Evolutionary conservation across 2,329 filamentous ascomycete species (phyloP).

Genomic region (Beauveria brongniartii): DNA sequence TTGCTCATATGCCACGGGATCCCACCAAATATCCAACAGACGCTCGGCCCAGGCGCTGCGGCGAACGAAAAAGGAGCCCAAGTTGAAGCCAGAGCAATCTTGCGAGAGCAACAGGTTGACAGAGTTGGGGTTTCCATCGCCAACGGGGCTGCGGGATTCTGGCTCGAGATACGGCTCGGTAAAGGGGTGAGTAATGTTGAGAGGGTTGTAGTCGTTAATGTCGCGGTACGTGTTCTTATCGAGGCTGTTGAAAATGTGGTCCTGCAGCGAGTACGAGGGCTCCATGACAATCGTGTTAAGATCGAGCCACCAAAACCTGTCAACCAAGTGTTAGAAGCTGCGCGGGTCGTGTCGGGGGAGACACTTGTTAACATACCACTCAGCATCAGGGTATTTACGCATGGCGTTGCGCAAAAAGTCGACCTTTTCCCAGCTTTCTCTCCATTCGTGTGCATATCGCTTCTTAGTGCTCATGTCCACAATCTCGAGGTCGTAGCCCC

Average conservation of each 20-base stretch:
- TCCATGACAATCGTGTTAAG: constrained; percentile 99
- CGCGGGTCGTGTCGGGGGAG: background rate
- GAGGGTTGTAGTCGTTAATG: constrained; percentile 91
- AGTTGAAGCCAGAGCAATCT: constrained; percentile 92
- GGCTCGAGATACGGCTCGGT: constrained; percentile 68
- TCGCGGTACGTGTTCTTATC: constrained; percentile 75
- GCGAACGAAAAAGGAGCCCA: constrained; percentile 88
- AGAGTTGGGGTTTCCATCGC: constrained; percentile 69
- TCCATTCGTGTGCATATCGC: constrained; percentile 96
- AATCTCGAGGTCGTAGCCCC: constrained; percentile 94
- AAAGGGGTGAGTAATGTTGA: constrained; percentile 84
- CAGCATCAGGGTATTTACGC: constrained; percentile 88
- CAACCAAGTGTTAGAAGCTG: background rate
- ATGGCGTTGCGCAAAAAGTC: constrained; percentile 84
- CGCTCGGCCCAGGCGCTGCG: constrained; percentile 85
- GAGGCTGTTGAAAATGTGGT: constrained; percentile 81
- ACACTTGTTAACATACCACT: constrained; percentile 61
- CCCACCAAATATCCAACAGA: constrained; percentile 95
- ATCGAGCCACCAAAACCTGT: constrained; percentile 99
- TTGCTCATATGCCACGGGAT: constrained; percentile 94
- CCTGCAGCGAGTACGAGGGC: constrained; percentile 78
- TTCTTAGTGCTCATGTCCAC: constrained; percentile 99
- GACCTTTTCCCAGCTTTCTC: constrained; percentile 98
- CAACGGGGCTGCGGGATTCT: constrained; percentile 60
- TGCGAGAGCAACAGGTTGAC: constrained; percentile 86